Evolutionary conservation across 768 basidiomycete genomes (phyloP), one percentile per base, ranked within the genome.

Genomic region (Dendrothele bispora): DNA sequence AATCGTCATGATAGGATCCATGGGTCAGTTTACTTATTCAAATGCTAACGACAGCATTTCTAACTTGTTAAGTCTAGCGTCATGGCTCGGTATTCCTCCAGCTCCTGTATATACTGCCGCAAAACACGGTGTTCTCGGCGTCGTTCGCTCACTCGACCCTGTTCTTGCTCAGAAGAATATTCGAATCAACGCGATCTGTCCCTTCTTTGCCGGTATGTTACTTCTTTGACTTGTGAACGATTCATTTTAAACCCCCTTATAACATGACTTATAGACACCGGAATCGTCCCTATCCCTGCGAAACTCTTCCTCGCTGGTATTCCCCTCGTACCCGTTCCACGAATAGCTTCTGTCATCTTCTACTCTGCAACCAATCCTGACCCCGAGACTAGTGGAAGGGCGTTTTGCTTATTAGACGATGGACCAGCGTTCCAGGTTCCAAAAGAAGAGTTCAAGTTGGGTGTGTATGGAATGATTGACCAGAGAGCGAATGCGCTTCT

Each of bases 1-100:
- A 7, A 50, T 70, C 39, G 54, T 67, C 4, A 39, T 70, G 6
- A 55, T 68, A 6, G 66, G 66, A 18, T 68, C 66, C 14, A 65
- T 70, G 65, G 59, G 65, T 66, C 35, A 15, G 50, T 42, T 2
- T 11, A 15, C 15, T 25, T 35, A 22, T 39, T 11, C 30, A 10
- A 32, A 17, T 17, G 11, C 30, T 32, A 17, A 10, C n/a, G 11
- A 10, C n/a, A 10, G 10, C 30, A 32, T 10, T 17, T 17, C 10
- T 32, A 10, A 17, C 10, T 32, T 17, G 30, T 22, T 28, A 11
- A 5, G 22, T 20, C 27, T 36, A 65, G 62, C 68, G 8, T 65
- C 63, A 10, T 65, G 64, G 54, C 28, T 48, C 4, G 60, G 57
- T 0, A 45, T 69, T 15, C 60, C 65, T 2, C 49, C 40, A 15